These are phyloP conservation scores for Mesotaenium endlicherianum DNA, from an alignment of 139 green algal species.

Conservation along the genomic window DNA sequence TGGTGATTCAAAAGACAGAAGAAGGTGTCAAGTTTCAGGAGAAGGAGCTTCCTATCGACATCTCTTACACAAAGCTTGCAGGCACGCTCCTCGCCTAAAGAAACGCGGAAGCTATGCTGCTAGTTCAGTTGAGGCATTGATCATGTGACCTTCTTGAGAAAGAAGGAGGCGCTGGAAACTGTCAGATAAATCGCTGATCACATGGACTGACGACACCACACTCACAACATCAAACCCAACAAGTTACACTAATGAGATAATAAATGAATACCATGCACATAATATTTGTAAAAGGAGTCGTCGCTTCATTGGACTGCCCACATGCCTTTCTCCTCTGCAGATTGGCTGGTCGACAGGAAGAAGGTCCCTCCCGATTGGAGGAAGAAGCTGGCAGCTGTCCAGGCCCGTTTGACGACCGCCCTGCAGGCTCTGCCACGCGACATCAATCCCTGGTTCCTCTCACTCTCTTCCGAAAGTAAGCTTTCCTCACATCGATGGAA, in stretches of 20 bases:
- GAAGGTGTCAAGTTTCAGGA: conserved; percentile 4
- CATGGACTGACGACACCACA: too few relatives aligned
- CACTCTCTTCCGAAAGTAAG: neutral
- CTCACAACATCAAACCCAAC: too few relatives aligned
- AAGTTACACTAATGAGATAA: too few relatives aligned
- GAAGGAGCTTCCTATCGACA: neutral
- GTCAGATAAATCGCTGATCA: too few relatives aligned
- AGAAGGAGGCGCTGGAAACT: too few relatives aligned
- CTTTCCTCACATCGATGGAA: too few relatives aligned
- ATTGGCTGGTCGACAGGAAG: neutral
- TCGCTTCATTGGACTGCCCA: neutral
- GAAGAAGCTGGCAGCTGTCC: neutral
- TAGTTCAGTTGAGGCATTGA: too few relatives aligned
- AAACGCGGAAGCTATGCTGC: too few relatives aligned
- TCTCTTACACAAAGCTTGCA: conserved; percentile 1
- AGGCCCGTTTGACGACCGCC: neutral
- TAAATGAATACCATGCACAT: too few relatives aligned
- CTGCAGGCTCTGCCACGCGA: neutral
- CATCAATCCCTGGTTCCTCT: neutral
- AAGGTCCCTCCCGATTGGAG: neutral
- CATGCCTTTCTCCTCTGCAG: neutral
- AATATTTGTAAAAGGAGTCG: too few relatives aligned
- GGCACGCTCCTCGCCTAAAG: too few relatives aligned
- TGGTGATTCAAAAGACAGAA: neutral
- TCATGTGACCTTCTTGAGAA: too few relatives aligned